These are phyloP conservation scores for Rosa rugosa DNA, from an alignment of 306 rosid genomes.

Conservation along the genomic window DNA sequence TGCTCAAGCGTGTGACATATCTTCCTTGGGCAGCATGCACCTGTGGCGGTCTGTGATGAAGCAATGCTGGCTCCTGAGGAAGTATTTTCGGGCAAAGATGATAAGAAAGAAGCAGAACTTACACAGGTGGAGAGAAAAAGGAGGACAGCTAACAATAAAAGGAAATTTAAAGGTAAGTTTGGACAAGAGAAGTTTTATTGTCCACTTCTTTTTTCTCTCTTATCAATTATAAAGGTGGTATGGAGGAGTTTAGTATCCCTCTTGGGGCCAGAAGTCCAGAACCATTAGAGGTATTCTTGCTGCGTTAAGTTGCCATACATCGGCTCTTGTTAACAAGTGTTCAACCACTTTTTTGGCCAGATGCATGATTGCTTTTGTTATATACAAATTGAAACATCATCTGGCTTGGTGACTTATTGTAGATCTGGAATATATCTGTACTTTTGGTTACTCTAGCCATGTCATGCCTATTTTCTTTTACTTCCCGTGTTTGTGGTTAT, in stretches of 20 bases:
- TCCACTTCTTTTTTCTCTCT: background rate
- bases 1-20: constrained; percentile 29
- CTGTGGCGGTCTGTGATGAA: constrained; percentile 92
- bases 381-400: too few species aligned
- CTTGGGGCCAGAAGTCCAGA: background rate
- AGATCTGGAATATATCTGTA: background rate
- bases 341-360: background rate
- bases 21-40: constrained; percentile 73
- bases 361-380: too few species aligned
- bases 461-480: background rate
- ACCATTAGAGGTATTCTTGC: background rate
- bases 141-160: constrained; percentile 87
- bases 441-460: background rate
- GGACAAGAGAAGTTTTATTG: background rate
- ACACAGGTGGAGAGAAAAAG: constrained; percentile 85
- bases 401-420: too few species aligned
- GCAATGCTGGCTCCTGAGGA: constrained; percentile 99
- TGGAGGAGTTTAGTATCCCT: background rate
- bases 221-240: background rate
- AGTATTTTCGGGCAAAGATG: constrained; percentile 90
- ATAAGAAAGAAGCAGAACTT: constrained; percentile 80
- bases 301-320: background rate
- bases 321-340: background rate
- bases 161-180: constrained; percentile 74
- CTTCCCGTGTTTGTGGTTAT: constrained; percentile 8